phyloP scores from a whole-genome alignment of 352 stramenopile genomes.

The Globisporangium ultimum region DNA sequence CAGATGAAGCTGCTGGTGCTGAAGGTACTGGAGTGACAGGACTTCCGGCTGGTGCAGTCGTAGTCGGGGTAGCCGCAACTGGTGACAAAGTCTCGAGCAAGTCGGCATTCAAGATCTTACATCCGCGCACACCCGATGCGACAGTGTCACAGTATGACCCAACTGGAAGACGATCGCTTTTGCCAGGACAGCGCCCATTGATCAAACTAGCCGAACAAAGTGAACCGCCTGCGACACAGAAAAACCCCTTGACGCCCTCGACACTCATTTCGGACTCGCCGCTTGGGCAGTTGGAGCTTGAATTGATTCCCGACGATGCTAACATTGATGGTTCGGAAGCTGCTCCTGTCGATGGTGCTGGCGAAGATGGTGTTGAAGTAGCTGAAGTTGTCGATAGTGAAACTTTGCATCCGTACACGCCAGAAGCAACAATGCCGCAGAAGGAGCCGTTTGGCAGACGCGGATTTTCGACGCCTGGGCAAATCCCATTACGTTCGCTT shows the following conservation, averaged over 20 bases:
- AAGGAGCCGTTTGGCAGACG: constrained; percentile 11
- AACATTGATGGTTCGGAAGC: too few relatives aligned
- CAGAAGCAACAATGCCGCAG: constrained; percentile 15
- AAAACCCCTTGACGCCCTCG: constrained; percentile 18
- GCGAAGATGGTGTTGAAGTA: neutral
- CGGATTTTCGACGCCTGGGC: constrained; percentile 11
- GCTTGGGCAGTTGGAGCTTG: constrained; percentile 1
- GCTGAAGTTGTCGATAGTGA: too few relatives aligned
- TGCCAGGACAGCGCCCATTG: constrained; percentile 19
- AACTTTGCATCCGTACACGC: constrained; percentile 17
- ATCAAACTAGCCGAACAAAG: constrained; percentile 13
- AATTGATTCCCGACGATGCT: neutral
- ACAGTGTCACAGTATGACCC: constrained; percentile 17
- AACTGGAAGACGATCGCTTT: constrained; percentile 4
- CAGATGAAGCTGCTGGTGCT: neutral
- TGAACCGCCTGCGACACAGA: constrained; percentile 19
- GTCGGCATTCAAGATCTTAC: constrained; percentile 13
- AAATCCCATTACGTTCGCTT: constrained; percentile 14
- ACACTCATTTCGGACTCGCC: constrained; percentile 14
- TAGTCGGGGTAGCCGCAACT: neutral
- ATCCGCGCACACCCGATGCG: constrained; percentile 16
- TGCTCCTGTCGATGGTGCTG: neutral
- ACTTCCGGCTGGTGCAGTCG: neutral
- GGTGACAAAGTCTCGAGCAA: constrained; percentile 1
- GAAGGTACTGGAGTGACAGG: constrained; percentile 3